These are phyloP conservation scores for Leptographium lundbergii DNA, from an alignment of 2,329 filamentous ascomycete genomes.

Conservation along the genomic window DNA sequence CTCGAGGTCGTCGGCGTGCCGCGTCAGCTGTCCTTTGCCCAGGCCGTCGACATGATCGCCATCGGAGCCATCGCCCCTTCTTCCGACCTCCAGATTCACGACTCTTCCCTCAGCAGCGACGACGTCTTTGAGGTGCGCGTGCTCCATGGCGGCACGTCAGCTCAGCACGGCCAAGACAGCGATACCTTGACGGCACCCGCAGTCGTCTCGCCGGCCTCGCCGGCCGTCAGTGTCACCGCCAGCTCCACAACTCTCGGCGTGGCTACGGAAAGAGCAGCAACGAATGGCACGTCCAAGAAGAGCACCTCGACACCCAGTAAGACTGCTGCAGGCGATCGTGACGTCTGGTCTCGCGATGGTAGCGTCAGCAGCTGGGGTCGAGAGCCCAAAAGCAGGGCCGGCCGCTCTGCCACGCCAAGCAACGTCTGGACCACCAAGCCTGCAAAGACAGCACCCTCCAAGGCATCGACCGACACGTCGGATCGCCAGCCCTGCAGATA, in stretches of 20 bases:
- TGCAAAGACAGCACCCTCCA: neutral
- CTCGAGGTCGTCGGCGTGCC: slow-evolving; percentile 30
- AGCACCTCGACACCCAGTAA: neutral
- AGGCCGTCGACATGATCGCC: slow-evolving; percentile 26
- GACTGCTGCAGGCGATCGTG: neutral
- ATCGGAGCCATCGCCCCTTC: slow-evolving; percentile 14
- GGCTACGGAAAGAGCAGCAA: neutral
- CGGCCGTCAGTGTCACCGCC: neutral
- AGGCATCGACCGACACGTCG: neutral
- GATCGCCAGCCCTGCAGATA: slow-evolving; percentile 23
- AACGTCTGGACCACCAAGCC: neutral
- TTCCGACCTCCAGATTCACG: neutral
- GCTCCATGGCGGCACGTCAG: neutral
- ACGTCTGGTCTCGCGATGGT: neutral
- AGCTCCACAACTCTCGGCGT: neutral
- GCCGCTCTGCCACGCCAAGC: neutral
- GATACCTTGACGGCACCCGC: neutral
- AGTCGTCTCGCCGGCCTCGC: neutral
- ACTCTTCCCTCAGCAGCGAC: neutral
- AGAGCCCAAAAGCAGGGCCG: neutral
- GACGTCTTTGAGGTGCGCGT: neutral
- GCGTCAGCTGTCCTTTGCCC: slow-evolving; percentile 24
- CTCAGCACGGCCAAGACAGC: neutral
- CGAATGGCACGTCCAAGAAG: neutral
- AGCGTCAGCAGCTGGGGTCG: neutral